A percentile compares a stretch with the other conserved stretches of the same genome.
Conservation (phyloP, 805 yeast species). For the Barnettozyma siamensis region DNA sequence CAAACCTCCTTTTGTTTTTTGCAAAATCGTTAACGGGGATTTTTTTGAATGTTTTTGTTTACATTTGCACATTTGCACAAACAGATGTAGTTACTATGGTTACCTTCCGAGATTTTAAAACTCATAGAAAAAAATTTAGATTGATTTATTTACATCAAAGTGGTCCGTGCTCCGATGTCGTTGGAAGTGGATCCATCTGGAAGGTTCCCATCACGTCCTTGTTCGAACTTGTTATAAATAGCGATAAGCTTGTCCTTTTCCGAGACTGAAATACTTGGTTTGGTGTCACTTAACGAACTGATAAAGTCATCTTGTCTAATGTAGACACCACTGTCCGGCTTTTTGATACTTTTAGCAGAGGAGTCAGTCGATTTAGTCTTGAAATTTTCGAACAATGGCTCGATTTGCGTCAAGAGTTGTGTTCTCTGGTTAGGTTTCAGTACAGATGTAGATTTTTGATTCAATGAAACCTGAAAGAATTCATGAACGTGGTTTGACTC, state of each 20-base stretch:
- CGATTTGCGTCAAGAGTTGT: conserved; percentile 37
- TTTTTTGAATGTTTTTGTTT: conserved; percentile 9
- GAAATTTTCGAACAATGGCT: conserved; percentile 25
- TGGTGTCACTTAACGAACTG: conserved; percentile 66
- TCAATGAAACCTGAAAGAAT: conserved; percentile 37
- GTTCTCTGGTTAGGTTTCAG: conserved; percentile 37
- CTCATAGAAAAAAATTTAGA: too few species aligned
- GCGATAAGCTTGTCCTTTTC: conserved; percentile 58
- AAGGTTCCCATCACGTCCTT: conserved; percentile 80
- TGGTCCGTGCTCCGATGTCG: conserved; percentile 80
- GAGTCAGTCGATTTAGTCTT: conserved; percentile 2
- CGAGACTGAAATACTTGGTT: conserved; percentile 77
- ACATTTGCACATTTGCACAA: conserved; percentile 10
- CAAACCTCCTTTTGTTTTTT: too few species aligned
- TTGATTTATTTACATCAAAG: conserved; percentile 58
- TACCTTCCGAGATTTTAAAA: too few species aligned
- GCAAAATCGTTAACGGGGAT: too few species aligned
- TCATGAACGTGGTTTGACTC: conserved; percentile 25
- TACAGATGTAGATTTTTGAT: conserved; percentile 9
- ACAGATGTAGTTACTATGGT: background rate
- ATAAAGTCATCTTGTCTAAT: conserved; percentile 52
- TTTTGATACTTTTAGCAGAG: conserved; percentile 4
- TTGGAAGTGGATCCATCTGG: conserved; percentile 77
- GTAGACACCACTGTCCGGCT: conserved; percentile 30
- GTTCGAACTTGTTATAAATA: conserved; percentile 68